Conservation (phyloP, 768 basidiomycete genomes). For the Cubamyces lactineus region DNA sequence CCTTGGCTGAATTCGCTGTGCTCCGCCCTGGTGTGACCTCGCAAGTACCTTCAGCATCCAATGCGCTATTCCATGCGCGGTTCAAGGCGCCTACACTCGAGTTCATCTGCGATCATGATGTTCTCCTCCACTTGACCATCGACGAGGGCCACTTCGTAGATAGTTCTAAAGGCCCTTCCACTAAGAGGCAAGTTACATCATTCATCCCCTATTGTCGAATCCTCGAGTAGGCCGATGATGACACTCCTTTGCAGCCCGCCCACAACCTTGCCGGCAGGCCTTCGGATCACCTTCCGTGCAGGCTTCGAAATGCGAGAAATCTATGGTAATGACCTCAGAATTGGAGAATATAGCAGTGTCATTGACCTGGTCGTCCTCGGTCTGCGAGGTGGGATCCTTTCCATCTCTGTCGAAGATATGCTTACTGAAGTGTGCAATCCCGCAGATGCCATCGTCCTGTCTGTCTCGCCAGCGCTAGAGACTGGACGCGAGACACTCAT, state of each 20-base stretch:
- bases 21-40: constrained; percentile 13
- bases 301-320: constrained; percentile 27
- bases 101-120: constrained; percentile 40
- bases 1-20: constrained; percentile 25
- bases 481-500: constrained; percentile 12
- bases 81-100: constrained; percentile 34
- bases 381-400: constrained; percentile 8
- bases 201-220: no score
- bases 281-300: constrained; percentile 30
- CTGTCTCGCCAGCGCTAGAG: constrained; percentile 17
- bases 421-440: neutral
- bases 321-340: constrained; percentile 28
- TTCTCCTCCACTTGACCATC: constrained; percentile 31
- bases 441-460: constrained; percentile 1
- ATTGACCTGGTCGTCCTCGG: constrained; percentile 30
- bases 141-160: constrained; percentile 33
- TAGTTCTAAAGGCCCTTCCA: neutral
- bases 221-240: no score
- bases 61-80: constrained; percentile 19
- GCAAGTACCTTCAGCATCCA: constrained; percentile 9
- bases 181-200: neutral
- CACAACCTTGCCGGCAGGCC: neutral
- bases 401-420: neutral
- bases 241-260: neutral
- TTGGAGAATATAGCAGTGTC: constrained; percentile 27